Percentiles rank a stretch among this genome's conserved stretches.
Evolutionary conservation across 2,329 filamentous ascomycete genomes (phyloP).

Genomic region (Paraconiothyrium sp.): DNA sequence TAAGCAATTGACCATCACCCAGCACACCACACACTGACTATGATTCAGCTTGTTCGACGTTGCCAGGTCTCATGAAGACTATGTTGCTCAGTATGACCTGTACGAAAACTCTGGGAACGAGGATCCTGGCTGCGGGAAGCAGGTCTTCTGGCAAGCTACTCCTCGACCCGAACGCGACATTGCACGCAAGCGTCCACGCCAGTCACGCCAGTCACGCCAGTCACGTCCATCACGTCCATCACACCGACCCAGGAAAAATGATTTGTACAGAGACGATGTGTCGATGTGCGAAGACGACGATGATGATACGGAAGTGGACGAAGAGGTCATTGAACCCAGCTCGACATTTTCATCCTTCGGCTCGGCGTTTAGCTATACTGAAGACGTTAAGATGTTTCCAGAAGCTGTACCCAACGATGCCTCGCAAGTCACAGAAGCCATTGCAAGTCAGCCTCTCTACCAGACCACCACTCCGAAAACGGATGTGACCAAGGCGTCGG

Average conservation of each 20-base stretch:
- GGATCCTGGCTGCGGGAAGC: constrained; percentile 33
- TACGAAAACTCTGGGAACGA: constrained; percentile 32
- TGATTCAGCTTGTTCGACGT: constrained; percentile 36
- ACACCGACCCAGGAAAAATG: too few species aligned
- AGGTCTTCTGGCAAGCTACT: constrained; percentile 34
- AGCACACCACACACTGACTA: not conserved
- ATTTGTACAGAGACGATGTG: too few species aligned
- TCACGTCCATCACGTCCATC: too few species aligned
- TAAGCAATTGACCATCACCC: not conserved
- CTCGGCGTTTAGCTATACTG: not conserved
- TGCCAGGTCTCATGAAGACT: constrained; percentile 41
- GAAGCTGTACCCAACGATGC: not conserved
- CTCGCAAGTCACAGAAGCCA: not conserved
- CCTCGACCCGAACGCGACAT: constrained; percentile 22
- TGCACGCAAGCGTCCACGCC: not conserved
- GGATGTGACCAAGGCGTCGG: not conserved
- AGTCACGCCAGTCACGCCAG: not conserved
- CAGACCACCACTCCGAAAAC: not conserved
- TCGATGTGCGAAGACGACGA: constrained; percentile 15
- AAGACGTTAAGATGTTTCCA: constrained; percentile 13
- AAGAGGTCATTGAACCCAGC: constrained; percentile 11
- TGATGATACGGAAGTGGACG: constrained; percentile 37
- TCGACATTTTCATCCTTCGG: constrained; percentile 13
- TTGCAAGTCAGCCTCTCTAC: not conserved
- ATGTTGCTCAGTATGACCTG: constrained; percentile 35